Base-by-base conservation (phyloP, 441 rosid genomes). In the Bruguiera hainesii region DNA sequence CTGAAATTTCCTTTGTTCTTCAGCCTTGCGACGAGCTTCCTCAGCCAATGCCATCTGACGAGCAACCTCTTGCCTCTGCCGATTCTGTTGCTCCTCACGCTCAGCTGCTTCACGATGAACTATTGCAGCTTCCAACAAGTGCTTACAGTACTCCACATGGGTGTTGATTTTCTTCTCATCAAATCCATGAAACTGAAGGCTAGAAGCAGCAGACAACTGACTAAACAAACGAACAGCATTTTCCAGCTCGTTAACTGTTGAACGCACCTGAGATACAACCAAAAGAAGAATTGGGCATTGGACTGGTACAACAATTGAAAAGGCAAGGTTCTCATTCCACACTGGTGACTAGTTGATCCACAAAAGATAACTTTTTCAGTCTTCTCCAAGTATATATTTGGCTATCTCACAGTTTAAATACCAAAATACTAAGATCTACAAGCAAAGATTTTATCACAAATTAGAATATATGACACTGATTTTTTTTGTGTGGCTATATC, bases 1-100 rank as follows among this genome's bases (percentile, higher is more conserved):
- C 98, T 88, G 96, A 72, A 79, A 72, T 82, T 96, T 96, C 78
- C 91, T 89, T 76, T 96, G 97, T 75, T 96, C 99, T 85, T 93
- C 97, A 28, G 97, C 99, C 79, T 90, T 91, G 61, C 94, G 98
- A 64, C 98, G 96, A 76, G 98, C 99, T 78, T 96, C 98, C 82
- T 93, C 97, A 49, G 99, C 99, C 87, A 89, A 79, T 60, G 94
- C 94, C 82, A 91, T 85, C 84, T 93, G 99, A 69, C 97, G 97
- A 71, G 96, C 96, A 71, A 89, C 96, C 81, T 96, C 98, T 78
- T 81, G 88, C 71, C 96, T 89, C 83, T 93, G 99, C 68, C 90
- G 83, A 75, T 78, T 89, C 80, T 96, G 99, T 78, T 80, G 93
- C 83, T 90, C 99, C 78, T 93, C 98, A 6, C 82, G 93, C 87